Percentiles rank a stretch among this genome's conserved stretches.
These are phyloP conservation scores for Aspergillus ellipticus DNA, from an alignment of 495 filamentous ascomycete genomes.

Conservation along the genomic window DNA sequence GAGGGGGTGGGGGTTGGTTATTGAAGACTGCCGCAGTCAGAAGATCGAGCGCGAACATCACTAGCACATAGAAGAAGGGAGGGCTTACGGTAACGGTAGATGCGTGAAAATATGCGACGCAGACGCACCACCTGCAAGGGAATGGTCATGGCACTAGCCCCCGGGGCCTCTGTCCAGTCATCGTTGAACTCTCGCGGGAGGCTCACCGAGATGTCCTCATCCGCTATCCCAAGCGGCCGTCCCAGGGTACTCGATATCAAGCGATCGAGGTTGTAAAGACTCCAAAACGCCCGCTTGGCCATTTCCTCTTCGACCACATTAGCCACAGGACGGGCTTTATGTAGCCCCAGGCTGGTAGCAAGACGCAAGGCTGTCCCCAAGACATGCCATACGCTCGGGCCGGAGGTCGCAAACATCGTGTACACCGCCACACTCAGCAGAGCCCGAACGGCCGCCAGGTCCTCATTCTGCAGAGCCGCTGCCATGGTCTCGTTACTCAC, in stretches of 20 bases:
- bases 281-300: constrained; percentile 51
- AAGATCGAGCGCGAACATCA: not conserved
- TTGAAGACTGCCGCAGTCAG: constrained; percentile 38
- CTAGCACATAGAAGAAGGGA: not conserved
- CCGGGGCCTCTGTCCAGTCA: constrained; percentile 40
- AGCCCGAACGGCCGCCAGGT: constrained; percentile 41
- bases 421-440: constrained; percentile 48
- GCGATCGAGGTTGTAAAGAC: constrained; percentile 50
- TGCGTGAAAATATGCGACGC: constrained; percentile 46
- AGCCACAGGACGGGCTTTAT: constrained; percentile 37
- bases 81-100: constrained; percentile 43
- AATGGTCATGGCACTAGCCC: constrained; percentile 43
- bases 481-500: constrained; percentile 39
- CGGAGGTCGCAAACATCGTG: constrained; percentile 47
- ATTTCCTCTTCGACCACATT: constrained; percentile 43
- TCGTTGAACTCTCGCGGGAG: constrained; percentile 44
- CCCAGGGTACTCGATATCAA: constrained; percentile 48
- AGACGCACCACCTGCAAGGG: constrained; percentile 46
- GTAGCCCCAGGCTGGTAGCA: constrained; percentile 47
- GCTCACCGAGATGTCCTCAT: constrained; percentile 47
- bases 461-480: constrained; percentile 40
- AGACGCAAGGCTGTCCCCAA: constrained; percentile 46
- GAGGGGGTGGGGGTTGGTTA: constrained; percentile 33
- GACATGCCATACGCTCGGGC: constrained; percentile 52
- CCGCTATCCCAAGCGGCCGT: constrained; percentile 46